Evolutionary conservation across 1,284 basidiomycete species (phyloP), one percentile per base, ranked within the genome.

Genomic region (Sphagnurus paluster): DNA sequence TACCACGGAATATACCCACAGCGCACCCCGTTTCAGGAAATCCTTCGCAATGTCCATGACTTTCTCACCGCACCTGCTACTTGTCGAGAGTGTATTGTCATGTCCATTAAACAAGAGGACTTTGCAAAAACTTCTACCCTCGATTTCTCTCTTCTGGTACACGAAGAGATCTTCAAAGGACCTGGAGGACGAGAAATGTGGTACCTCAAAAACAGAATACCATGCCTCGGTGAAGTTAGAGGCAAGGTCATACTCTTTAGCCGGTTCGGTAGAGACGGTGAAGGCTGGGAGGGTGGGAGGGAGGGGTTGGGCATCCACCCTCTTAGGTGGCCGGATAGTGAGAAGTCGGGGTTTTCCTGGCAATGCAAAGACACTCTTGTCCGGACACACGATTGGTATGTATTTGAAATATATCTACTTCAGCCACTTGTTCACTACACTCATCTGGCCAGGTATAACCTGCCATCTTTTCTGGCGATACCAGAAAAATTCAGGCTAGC

Each of bases 71-170:
- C 74, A 0, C 73, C 84, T 0, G 53, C 59, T 3, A 79, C 82
- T 1, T 72, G 67, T 2, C 73, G 72, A 30, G 92, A 95, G 64
- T 87, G 87, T 0, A 62, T 95, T 30, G 76, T 95, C 28, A 80
- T 93, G 68, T 92, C 83, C 9, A 78, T 96, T 61, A 94, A 95
- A 64, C 87, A 94, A 62, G 93, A 95, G 62, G 84, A 88, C 57
- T 76, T 70, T 43, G 60, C 66, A 24, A 67, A 54, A n/a, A 77
- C 70, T 3, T 66, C 74, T 1, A 59, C 74, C 0, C 57, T 59
- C 10, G 54, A 65, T 8, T 93, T 93, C 65, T 87, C 88, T 0
- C 56, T 64, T 24, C 64, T 83, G 8, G 87, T 94, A 5, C 80
- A 77, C 42, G 67, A 78, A 29, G 84, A 84, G 46, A 83, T 95